Evolutionary conservation across 208 protist genomes (phyloP).

Genomic region (Wallacemonas rigidus): DNA sequence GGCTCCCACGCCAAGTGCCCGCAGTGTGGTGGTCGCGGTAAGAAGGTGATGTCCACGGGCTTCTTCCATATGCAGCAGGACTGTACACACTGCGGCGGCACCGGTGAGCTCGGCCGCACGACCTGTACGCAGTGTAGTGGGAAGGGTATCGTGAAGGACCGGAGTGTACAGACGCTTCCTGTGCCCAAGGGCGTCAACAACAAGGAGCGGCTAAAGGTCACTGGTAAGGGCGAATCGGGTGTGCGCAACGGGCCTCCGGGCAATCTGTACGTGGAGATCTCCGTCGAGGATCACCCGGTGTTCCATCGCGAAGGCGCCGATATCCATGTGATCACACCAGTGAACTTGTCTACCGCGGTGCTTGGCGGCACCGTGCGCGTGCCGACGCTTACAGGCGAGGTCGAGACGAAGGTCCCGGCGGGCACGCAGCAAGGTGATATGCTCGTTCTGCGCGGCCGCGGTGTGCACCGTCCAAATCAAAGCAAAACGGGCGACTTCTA

Average conservation of each 20-base stretch:
- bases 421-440: conserved; percentile 91
- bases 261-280: conserved; percentile 90
- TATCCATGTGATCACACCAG: conserved; percentile 82
- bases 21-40: conserved; percentile 84
- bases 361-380: conserved; percentile 79
- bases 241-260: conserved; percentile 87
- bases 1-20: conserved; percentile 78
- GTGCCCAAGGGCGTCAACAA: conserved; percentile 90
- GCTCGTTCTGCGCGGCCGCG: conserved; percentile 82
- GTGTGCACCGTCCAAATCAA: conserved; percentile 82
- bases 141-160: conserved; percentile 89
- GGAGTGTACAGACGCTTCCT: conserved; percentile 83
- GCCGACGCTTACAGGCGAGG: conserved; percentile 79
- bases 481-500: conserved; percentile 88
- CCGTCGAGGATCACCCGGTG: conserved; percentile 84
- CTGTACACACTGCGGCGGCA: conserved; percentile 88
- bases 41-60: conserved; percentile 91
- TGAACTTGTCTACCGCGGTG: conserved; percentile 76
- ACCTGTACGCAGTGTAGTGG: conserved; percentile 86
- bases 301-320: conserved; percentile 88
- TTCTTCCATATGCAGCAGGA: conserved; percentile 94
- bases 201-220: conserved; percentile 88
- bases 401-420: conserved; percentile 83
- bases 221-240: conserved; percentile 85
- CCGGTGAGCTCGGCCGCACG: conserved; percentile 75